Percentiles rank a stretch among this genome's conserved stretches.
These are phyloP conservation scores for Coffea canephora DNA, from an alignment of 257 asterid genomes.

Conservation along the genomic window DNA sequence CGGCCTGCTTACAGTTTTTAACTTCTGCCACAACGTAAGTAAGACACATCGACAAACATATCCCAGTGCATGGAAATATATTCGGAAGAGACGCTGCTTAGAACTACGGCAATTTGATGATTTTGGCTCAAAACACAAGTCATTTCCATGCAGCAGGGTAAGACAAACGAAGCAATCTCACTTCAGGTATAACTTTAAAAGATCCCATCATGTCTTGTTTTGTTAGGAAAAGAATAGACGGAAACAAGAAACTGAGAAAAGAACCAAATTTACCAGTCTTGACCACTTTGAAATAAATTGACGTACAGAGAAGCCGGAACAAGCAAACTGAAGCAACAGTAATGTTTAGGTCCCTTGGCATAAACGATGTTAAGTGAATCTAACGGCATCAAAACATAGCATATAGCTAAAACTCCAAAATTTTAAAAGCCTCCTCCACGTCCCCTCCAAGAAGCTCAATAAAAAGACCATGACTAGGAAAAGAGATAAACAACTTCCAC, in stretches of 20 bases:
- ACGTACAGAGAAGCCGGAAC: background rate
- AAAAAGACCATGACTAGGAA: background rate
- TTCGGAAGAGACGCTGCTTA: constrained; percentile 19
- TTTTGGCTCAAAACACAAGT: background rate
- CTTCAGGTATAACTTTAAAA: background rate
- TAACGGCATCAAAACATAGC: background rate
- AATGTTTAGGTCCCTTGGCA: background rate
- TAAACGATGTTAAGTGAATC: background rate
- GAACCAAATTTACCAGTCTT: background rate
- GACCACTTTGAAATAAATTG: background rate
- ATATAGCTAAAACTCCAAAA: background rate
- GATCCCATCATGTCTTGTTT: background rate
- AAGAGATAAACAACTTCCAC: background rate
- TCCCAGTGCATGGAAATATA: constrained; percentile 43
- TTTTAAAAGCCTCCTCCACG: background rate
- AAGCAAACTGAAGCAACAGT: background rate
- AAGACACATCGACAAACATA: constrained; percentile 77
- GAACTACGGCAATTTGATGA: background rate
- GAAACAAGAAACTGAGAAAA: background rate
- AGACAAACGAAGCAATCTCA: background rate
- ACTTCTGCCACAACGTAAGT: constrained; percentile 97
- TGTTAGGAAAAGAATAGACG: background rate
- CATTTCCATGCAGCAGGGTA: background rate
- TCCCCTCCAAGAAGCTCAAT: background rate
- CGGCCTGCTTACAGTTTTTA: constrained; percentile 94